Evolutionary conservation across 169 alveolate species (phyloP).

Genomic region (Toxoplasma gondii): DNA sequence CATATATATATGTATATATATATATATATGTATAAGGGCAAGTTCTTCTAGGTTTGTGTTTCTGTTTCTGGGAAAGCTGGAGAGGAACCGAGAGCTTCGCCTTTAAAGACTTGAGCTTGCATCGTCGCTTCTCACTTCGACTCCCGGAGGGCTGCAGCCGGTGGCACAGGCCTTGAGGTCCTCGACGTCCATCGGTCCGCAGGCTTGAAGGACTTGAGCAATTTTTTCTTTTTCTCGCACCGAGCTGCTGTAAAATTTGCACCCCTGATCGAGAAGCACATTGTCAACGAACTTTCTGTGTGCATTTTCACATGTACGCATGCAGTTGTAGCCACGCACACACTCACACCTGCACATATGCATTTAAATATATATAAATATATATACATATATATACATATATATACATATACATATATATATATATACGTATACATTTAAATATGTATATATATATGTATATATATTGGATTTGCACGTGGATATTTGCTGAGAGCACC

Average conservation of each 20-base stretch:
- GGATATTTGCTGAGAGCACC: neutral
- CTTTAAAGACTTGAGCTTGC: no score
- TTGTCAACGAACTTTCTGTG: neutral
- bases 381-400: neutral
- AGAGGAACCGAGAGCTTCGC: no score
- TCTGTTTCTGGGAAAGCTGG: no score
- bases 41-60: no score
- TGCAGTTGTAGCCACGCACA: neutral
- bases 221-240: neutral
- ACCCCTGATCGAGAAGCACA: neutral
- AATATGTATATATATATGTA: neutral
- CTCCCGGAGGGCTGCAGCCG: neutral
- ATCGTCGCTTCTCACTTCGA: neutral
- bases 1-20: no score
- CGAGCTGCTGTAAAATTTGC: neutral
- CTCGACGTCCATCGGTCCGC: neutral
- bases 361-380: neutral
- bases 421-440: neutral
- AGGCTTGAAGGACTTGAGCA: neutral
- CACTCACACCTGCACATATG: neutral
- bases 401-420: neutral
- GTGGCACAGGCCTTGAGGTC: constrained; percentile 5
- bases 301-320: neutral
- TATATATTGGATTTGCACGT: neutral
- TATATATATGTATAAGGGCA: no score